Percentiles rank a stretch among this genome's conserved stretches.
These are phyloP conservation scores for Henckelia pumila DNA, from an alignment of 257 asterid species.

Conservation along the genomic window DNA sequence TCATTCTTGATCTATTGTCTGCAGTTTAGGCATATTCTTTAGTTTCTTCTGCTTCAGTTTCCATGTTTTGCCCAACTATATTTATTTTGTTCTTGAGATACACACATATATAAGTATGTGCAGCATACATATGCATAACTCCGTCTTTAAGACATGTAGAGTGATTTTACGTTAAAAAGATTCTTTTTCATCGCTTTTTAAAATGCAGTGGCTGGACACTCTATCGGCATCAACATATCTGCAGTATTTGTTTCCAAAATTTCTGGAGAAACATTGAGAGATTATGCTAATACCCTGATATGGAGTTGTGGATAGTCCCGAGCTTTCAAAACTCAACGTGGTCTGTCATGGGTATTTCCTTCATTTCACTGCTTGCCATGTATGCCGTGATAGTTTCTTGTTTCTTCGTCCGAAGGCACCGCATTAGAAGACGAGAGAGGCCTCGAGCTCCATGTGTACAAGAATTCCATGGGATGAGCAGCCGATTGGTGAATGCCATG, in stretches of 20 bases:
- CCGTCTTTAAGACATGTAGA: background rate
- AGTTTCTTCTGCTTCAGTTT: background rate
- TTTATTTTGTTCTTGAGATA: background rate
- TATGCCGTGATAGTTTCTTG: slow-evolving; percentile 75
- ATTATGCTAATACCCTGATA: slow-evolving; percentile 41
- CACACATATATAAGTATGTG: too few species aligned
- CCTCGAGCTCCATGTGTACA: slow-evolving; percentile 45
- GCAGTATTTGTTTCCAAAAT: slow-evolving; percentile 70
- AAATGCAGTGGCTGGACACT: slow-evolving; percentile 79
- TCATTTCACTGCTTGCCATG: slow-evolving; percentile 70
- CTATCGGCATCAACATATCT: slow-evolving; percentile 54
- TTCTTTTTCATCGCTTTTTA: slow-evolving; percentile 10
- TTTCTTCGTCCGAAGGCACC: slow-evolving; percentile 73
- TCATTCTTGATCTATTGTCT: background rate
- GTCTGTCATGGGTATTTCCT: slow-evolving; percentile 72
- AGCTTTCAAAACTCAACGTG: slow-evolving; percentile 67
- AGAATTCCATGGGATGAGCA: slow-evolving; percentile 78
- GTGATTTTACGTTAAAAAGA: background rate
- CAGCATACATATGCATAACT: background rate
- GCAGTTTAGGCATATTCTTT: background rate
- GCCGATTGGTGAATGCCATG: slow-evolving; percentile 81
- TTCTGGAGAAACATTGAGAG: slow-evolving; percentile 53
- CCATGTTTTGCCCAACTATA: background rate
- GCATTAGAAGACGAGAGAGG: slow-evolving; percentile 53
- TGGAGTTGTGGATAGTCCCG: slow-evolving; percentile 61